Conservation (phyloP, 257 asterid species). For the Lantana camara region DNA sequence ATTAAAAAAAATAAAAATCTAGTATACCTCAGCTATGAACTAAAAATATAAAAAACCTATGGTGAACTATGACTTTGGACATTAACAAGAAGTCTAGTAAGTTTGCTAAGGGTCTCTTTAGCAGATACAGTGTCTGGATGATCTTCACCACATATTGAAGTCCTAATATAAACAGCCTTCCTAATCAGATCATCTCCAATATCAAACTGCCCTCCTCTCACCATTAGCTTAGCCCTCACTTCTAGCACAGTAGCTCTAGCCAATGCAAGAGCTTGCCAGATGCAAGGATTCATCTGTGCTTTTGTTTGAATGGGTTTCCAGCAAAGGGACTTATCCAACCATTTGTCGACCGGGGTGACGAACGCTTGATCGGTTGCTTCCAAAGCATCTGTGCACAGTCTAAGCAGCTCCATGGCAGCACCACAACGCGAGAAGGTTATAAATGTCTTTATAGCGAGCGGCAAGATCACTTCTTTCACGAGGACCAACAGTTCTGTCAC, state of each 20-base stretch:
- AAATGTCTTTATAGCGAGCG: constrained; percentile 68
- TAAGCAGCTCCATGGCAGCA: constrained; percentile 77
- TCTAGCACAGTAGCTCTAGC: constrained; percentile 86
- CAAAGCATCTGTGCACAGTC: constrained; percentile 80
- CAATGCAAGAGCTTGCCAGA: constrained; percentile 94
- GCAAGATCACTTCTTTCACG: constrained; percentile 67
- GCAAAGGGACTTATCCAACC: constrained; percentile 86
- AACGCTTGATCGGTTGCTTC: constrained; percentile 83
- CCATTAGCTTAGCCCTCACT: constrained; percentile 86
- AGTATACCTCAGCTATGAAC: constrained; percentile 39
- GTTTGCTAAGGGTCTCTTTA: constrained; percentile 77
- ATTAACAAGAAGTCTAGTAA: constrained; percentile 79
- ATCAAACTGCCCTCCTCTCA: constrained; percentile 85
- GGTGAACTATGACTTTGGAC: constrained; percentile 64
- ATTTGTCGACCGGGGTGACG: constrained; percentile 76
- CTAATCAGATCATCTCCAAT: constrained; percentile 84
- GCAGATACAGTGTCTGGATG: constrained; percentile 94
- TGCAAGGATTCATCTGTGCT: constrained; percentile 87
- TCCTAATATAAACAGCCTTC: constrained; percentile 80
- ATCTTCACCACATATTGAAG: constrained; percentile 85
- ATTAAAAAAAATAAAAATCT: constrained; percentile 29
- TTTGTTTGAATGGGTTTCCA: constrained; percentile 83
- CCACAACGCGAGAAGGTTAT: constrained; percentile 68
- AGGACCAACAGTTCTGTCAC: constrained; percentile 58
- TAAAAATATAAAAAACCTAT: constrained; percentile 33